phyloP scores from a whole-genome alignment of 805 yeast species.

The Wickerhamomyces bovis region DNA sequence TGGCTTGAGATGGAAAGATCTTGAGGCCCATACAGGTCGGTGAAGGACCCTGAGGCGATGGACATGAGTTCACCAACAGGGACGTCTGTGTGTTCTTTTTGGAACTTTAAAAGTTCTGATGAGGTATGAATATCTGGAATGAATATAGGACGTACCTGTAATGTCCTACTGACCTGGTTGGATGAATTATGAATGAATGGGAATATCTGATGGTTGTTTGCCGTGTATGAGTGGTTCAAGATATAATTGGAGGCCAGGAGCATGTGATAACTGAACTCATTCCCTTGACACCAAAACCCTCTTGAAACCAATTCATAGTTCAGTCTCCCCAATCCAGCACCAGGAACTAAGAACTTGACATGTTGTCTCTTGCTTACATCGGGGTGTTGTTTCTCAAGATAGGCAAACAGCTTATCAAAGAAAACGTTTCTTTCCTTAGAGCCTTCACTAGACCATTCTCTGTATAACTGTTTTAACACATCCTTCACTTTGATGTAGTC shows the following conservation, averaged over 20 bases:
- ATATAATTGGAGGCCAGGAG: conserved; percentile 48
- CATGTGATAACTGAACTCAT: conserved; percentile 64
- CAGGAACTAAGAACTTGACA: conserved; percentile 49
- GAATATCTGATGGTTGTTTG: conserved; percentile 36
- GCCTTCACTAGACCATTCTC: conserved; percentile 63
- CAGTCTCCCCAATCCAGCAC: conserved; percentile 58
- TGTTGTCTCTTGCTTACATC: conserved; percentile 29
- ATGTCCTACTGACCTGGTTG: conserved; percentile 37
- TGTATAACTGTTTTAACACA: conserved; percentile 46
- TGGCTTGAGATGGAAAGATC: conserved; percentile 12
- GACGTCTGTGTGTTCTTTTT: conserved; percentile 31
- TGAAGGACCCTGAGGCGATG: conserved; percentile 68
- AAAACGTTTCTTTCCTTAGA: conserved; percentile 35
- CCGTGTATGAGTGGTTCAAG: conserved; percentile 39
- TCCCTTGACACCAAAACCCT: conserved; percentile 63
- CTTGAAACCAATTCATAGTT: conserved; percentile 46
- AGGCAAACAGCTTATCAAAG: conserved; percentile 32
- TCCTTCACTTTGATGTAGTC: conserved; percentile 56
- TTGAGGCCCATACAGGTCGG: conserved; percentile 56
- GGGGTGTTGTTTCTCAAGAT: conserved; percentile 31
- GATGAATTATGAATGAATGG: conserved; percentile 53
- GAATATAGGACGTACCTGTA: conserved; percentile 43
- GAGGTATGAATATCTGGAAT: conserved; percentile 49
- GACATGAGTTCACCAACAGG: conserved; percentile 52
- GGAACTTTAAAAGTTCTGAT: conserved; percentile 28